Evolutionary conservation across 805 yeast species (phyloP).

Genomic region (Candida taoyuanica): DNA sequence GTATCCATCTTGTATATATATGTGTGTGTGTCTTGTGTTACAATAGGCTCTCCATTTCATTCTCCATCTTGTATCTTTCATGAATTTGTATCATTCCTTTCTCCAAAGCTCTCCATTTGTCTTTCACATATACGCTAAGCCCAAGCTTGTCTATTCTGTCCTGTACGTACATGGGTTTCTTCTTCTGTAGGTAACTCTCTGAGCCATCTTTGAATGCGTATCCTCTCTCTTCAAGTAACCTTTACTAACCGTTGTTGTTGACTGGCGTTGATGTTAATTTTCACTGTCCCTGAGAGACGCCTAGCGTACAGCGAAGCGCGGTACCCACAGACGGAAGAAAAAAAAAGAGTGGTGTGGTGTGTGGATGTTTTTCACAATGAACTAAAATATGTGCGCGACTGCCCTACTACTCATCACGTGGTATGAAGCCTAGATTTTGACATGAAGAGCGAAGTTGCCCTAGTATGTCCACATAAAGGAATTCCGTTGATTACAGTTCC

Average conservation of each 20-base stretch:
- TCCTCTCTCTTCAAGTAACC: slow-evolving; percentile 6
- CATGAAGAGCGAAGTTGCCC: no score
- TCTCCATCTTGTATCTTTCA: no score
- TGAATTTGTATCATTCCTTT: no score
- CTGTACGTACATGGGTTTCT: slow-evolving; percentile 92
- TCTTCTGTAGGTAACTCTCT: slow-evolving; percentile 99
- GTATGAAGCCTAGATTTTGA: slow-evolving; percentile 2
- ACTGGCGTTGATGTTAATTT: slow-evolving; percentile 16
- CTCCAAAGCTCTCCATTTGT: no score
- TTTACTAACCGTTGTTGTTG: not conserved
- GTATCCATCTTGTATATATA: no score
- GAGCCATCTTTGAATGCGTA: slow-evolving; percentile 70
- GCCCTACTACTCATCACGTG: slow-evolving; percentile 13
- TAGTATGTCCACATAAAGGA: no score
- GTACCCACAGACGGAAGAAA: no score
- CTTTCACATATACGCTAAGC: no score
- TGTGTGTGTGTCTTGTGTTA: no score
- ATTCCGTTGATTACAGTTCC: no score
- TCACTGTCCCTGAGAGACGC: slow-evolving; percentile 13
- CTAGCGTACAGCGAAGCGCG: no score
- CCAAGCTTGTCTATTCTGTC: not conserved
- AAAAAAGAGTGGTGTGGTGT: slow-evolving; percentile 9
- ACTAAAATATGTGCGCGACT: not conserved
- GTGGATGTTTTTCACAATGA: slow-evolving; percentile 3
- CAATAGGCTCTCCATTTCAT: no score